Evolutionary conservation across 495 filamentous ascomycete genomes (phyloP).

Genomic region (Lepraria neglecta): DNA sequence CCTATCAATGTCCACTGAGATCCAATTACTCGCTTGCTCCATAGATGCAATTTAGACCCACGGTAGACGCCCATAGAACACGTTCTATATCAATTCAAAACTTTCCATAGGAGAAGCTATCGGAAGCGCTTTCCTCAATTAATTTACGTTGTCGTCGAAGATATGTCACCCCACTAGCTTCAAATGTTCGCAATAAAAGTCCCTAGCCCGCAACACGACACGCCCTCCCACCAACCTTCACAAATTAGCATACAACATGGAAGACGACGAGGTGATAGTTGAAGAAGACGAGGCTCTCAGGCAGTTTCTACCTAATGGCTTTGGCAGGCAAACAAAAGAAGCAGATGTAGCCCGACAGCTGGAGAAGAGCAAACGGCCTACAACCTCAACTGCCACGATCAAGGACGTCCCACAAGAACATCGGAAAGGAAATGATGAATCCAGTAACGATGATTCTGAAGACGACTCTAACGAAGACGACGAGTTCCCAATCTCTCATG

Average conservation of each 20-base stretch:
- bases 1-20: too few relatives aligned
- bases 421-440: constrained; percentile 43
- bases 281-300: constrained; percentile 73
- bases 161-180: too few relatives aligned
- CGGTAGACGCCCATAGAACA: too few relatives aligned
- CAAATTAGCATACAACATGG: constrained; percentile 30
- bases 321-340: constrained; percentile 73
- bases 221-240: not conserved
- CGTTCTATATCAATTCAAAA: too few relatives aligned
- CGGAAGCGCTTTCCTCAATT: too few relatives aligned
- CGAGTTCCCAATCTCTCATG: constrained; percentile 89
- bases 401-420: constrained; percentile 31
- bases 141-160: too few relatives aligned
- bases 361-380: constrained; percentile 60
- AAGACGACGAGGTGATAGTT: constrained; percentile 57
- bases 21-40: too few relatives aligned
- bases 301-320: constrained; percentile 72
- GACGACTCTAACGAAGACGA: constrained; percentile 70
- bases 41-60: too few relatives aligned
- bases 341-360: constrained; percentile 74
- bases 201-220: not conserved
- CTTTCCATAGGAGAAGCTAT: too few relatives aligned
- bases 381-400: constrained; percentile 11
- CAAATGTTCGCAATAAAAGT: not conserved
- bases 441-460: constrained; percentile 50